These are phyloP conservation scores for Collybia nuda DNA, from an alignment of 768 basidiomycete species.

Conservation along the genomic window DNA sequence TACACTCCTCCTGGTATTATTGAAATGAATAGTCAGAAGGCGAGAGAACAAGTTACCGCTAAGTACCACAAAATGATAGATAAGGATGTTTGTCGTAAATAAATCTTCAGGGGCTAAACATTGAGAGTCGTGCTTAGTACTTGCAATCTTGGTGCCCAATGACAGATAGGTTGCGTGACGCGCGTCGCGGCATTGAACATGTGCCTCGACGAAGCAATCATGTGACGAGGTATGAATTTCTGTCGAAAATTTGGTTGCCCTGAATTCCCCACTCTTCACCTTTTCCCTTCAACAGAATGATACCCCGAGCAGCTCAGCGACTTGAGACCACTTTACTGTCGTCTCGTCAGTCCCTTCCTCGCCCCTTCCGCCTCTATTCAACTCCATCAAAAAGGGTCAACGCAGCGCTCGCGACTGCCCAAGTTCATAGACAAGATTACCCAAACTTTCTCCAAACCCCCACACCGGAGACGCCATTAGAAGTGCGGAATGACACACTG, in stretches of 20 bases:
- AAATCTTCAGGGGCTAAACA: too few relatives aligned
- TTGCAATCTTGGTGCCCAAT: too few relatives aligned
- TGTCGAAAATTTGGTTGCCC: background rate
- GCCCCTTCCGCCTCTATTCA: constrained; percentile 71
- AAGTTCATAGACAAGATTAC: constrained; percentile 35
- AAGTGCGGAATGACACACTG: constrained; percentile 5
- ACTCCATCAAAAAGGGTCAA: constrained; percentile 56
- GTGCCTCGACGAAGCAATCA: too few relatives aligned
- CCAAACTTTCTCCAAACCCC: constrained; percentile 30
- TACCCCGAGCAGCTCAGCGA: constrained; percentile 35
- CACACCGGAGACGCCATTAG: constrained; percentile 1
- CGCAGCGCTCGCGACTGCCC: constrained; percentile 49
- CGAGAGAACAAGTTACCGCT: too few relatives aligned
- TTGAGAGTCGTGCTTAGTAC: too few relatives aligned
- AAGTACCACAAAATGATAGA: too few relatives aligned
- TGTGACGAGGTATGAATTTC: too few relatives aligned
- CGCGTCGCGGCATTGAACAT: too few relatives aligned
- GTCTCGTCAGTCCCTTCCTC: constrained; percentile 67
- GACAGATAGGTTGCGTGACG: too few relatives aligned
- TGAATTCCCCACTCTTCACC: background rate
- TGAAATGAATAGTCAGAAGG: too few relatives aligned
- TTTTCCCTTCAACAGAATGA: constrained; percentile 25
- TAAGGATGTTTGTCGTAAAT: too few relatives aligned
- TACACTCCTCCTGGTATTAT: too few relatives aligned
- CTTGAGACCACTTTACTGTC: constrained; percentile 50